A percentile compares a stretch with the other conserved stretches of the same genome.
phyloP scores from a whole-genome alignment of 257 asterid genomes.

The Forsythia viridissima region DNA sequence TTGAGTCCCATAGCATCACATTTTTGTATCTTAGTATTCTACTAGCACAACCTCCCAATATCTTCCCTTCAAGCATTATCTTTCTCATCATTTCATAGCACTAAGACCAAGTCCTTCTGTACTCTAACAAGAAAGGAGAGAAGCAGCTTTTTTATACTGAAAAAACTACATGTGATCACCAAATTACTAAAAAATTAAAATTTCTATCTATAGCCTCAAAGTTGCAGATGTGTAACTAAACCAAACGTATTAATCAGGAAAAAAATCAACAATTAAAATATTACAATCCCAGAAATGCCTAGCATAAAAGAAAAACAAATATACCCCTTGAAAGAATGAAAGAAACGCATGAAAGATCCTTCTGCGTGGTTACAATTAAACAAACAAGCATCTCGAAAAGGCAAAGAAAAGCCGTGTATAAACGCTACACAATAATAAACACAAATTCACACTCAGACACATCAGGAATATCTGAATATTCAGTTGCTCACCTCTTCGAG shows the following conservation, averaged over 20 bases:
- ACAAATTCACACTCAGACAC: background rate
- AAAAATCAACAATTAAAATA: background rate
- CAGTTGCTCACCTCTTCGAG: slow-evolving; percentile 58
- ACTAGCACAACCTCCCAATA: background rate
- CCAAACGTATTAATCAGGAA: background rate
- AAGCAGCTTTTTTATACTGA: background rate
- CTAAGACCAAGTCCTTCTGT: background rate
- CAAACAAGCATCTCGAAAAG: background rate
- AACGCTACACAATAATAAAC: background rate
- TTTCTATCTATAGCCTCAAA: background rate
- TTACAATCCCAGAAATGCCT: background rate
- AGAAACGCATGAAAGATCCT: background rate
- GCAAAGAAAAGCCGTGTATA: no score
- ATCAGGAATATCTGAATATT: background rate
- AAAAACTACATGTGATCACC: background rate
- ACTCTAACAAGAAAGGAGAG: background rate
- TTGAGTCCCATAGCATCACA: background rate
- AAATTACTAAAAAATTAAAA: background rate
- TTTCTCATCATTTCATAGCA: background rate
- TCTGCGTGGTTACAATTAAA: background rate
- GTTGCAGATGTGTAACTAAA: background rate
- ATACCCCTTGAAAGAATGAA: background rate
- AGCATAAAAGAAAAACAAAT: background rate
- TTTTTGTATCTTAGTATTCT: background rate
- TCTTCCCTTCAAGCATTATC: background rate